Evolutionary conservation across 2,329 filamentous ascomycete genomes (phyloP).

Genomic region (Fusarium sp.): DNA sequence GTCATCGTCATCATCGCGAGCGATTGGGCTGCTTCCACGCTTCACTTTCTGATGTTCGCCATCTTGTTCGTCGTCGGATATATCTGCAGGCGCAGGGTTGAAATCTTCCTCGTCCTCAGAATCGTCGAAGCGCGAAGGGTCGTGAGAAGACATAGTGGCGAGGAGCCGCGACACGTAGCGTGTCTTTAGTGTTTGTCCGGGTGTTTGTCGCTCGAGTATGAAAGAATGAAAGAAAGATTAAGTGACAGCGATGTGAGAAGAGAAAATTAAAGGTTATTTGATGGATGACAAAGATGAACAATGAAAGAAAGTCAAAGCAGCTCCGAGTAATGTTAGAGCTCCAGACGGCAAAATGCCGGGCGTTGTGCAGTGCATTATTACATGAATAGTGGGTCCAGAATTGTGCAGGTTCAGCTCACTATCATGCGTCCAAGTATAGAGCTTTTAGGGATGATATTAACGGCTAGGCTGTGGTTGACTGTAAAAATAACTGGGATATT

Average conservation of each 20-base stretch:
- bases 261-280: conserved; percentile 22
- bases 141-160: conserved; percentile 59
- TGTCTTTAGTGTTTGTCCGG: conserved; percentile 19
- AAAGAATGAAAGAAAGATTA: conserved; percentile 20
- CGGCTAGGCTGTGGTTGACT: not conserved
- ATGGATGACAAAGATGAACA: conserved; percentile 40
- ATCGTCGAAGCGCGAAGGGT: conserved; percentile 65
- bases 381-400: conserved; percentile 13
- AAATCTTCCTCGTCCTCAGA: conserved; percentile 88
- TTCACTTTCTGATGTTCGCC: conserved; percentile 55
- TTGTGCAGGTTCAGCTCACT: conserved; percentile 8
- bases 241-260: not conserved
- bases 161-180: conserved; percentile 36
- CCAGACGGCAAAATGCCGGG: conserved; percentile 38
- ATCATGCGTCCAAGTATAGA: not conserved
- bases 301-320: conserved; percentile 25
- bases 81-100: conserved; percentile 81
- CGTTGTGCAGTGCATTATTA: conserved; percentile 19
- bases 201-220: not conserved
- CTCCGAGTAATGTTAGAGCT: conserved; percentile 32
- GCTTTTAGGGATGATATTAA: not conserved
- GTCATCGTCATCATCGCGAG: conserved; percentile 52
- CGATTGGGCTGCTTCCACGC: conserved; percentile 57
- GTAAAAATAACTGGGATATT: not conserved
- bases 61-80: conserved; percentile 71